These are phyloP conservation scores for Bonia amplexicaulis DNA, from an alignment of 176 grass and related monocot genomes.

Conservation along the genomic window DNA sequence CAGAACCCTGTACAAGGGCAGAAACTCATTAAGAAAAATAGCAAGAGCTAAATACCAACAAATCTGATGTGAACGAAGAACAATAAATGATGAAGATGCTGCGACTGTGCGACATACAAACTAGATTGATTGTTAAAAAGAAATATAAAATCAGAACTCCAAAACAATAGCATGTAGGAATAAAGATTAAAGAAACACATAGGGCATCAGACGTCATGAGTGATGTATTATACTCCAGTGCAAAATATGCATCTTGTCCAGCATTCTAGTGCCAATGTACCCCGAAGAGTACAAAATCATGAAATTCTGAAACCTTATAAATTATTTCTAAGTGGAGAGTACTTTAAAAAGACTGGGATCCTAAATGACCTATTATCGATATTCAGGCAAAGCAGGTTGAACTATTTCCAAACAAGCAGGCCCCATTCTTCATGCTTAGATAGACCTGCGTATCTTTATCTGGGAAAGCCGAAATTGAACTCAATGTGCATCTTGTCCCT, in stretches of 20 bases:
- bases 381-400: background rate
- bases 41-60: background rate
- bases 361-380: background rate
- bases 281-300: background rate
- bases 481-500: background rate
- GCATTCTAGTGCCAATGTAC: background rate
- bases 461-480: background rate
- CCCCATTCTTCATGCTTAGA: background rate
- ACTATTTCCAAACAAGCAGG: background rate
- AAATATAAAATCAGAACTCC: background rate
- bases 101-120: background rate
- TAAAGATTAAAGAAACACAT: background rate
- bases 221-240: background rate
- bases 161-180: background rate
- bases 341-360: background rate
- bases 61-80: background rate
- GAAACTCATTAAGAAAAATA: background rate
- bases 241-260: background rate
- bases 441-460: background rate
- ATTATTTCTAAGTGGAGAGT: background rate
- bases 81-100: background rate
- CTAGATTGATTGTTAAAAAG: background rate
- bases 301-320: background rate
- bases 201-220: background rate
- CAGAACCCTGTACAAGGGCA: slow-evolving; percentile 12